Evolutionary conservation across 768 basidiomycete genomes (phyloP).

Genomic region (Hygrocybe punicea): DNA sequence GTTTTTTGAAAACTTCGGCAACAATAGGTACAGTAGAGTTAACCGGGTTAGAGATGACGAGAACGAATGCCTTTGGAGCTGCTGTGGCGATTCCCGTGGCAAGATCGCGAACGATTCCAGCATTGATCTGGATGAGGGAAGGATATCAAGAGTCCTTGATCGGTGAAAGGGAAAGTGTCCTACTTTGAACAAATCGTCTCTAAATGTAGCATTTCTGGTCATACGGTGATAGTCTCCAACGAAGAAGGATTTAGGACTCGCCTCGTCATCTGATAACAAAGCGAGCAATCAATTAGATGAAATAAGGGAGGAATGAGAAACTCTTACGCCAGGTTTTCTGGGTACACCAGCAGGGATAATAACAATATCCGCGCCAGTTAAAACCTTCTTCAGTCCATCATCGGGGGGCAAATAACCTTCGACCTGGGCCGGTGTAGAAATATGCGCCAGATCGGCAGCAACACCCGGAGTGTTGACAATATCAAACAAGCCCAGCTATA

Average conservation of each 20-base stretch:
- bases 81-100: slow-evolving; percentile 82
- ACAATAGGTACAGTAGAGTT: slow-evolving; percentile 99
- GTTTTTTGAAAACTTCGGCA: slow-evolving; percentile 91
- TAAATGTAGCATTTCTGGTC: slow-evolving; percentile 26
- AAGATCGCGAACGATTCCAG: slow-evolving; percentile 91
- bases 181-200: slow-evolving; percentile 96
- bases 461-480: slow-evolving; percentile 98
- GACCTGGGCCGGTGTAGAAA: slow-evolving; percentile 83
- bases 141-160: slow-evolving; percentile 4
- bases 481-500: slow-evolving; percentile 85
- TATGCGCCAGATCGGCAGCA: slow-evolving; percentile 91
- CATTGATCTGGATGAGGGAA: slow-evolving; percentile 72
- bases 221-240: neutral
- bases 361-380: slow-evolving; percentile 84
- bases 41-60: slow-evolving; percentile 98
- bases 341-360: slow-evolving; percentile 97
- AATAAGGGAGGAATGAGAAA: neutral
- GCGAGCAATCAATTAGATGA: slow-evolving; percentile 10
- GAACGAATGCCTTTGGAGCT: slow-evolving; percentile 86
- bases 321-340: slow-evolving; percentile 85
- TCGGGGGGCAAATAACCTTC: slow-evolving; percentile 76
- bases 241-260: slow-evolving; percentile 21
- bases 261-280: slow-evolving; percentile 49
- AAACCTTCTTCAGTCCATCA: slow-evolving; percentile 76
- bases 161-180: neutral